Percentiles rank a stretch among this genome's conserved stretches.
phyloP scores from a whole-genome alignment of 805 yeast genomes.

The Nakazawaea wyomingensis region DNA sequence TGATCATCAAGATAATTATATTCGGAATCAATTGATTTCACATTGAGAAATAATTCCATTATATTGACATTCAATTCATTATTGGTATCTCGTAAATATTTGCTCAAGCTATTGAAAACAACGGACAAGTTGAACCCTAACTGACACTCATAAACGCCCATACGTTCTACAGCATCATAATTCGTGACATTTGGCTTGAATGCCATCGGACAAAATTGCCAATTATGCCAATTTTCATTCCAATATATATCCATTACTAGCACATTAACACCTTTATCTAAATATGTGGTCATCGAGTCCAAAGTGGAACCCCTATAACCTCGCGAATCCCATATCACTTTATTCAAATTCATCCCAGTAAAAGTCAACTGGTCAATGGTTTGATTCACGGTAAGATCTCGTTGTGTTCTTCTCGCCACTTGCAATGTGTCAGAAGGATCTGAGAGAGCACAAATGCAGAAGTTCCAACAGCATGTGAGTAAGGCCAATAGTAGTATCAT shows the following conservation, averaged over 20 bases:
- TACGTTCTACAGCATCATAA: slow-evolving; percentile 3
- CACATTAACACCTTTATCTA: slow-evolving; percentile 41
- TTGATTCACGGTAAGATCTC: slow-evolving; percentile 38
- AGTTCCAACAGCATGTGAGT: not conserved
- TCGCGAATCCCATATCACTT: slow-evolving; percentile 24
- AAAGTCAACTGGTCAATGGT: slow-evolving; percentile 34
- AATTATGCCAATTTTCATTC: slow-evolving; percentile 38
- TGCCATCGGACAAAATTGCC: slow-evolving; percentile 57
- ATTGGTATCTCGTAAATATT: slow-evolving; percentile 35
- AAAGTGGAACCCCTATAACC: slow-evolving; percentile 31
- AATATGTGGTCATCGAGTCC: slow-evolving; percentile 22
- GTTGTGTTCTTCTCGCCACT: slow-evolving; percentile 31
- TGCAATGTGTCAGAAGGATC: not conserved
- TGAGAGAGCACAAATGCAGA: not conserved
- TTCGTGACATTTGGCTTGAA: slow-evolving; percentile 24
- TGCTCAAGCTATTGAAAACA: slow-evolving; percentile 25
- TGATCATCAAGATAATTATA: slow-evolving; percentile 11
- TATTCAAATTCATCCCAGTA: slow-evolving; percentile 34
- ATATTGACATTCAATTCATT: slow-evolving; percentile 41
- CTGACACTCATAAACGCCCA: slow-evolving; percentile 18
- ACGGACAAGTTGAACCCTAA: slow-evolving; percentile 21
- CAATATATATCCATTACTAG: slow-evolving; percentile 53
- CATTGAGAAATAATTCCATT: slow-evolving; percentile 34
- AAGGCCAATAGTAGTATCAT: not conserved
- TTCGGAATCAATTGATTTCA: slow-evolving; percentile 21